Evolutionary conservation across 371 early-diverging fungal genomes (phyloP).

Genomic region (Rhizopus sp.): DNA sequence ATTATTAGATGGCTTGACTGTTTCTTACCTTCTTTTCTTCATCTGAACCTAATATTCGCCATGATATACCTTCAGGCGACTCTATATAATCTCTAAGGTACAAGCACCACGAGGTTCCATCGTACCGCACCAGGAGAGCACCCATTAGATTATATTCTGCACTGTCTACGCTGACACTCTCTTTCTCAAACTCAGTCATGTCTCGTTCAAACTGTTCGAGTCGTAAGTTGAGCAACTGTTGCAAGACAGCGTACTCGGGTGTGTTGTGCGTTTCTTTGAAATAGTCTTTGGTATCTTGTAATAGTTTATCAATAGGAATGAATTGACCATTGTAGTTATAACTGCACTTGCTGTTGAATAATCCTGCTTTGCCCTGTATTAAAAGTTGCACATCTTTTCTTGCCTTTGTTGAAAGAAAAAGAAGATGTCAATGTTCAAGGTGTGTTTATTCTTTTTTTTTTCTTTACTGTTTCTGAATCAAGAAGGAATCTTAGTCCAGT

Average conservation of each 20-base stretch:
- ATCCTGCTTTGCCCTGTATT: constrained; percentile 7
- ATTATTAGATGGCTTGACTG: neutral
- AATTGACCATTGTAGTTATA: constrained; percentile 7
- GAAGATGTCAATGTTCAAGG: neutral
- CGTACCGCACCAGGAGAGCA: constrained; percentile 38
- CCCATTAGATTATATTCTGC: constrained; percentile 41
- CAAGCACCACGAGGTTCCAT: constrained; percentile 34
- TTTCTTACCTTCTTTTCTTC: constrained; percentile 14
- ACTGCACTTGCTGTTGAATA: constrained; percentile 14
- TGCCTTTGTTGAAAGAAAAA: constrained; percentile 12
- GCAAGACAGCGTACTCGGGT: neutral
- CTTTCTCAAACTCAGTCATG: constrained; percentile 6
- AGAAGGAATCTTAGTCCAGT: constrained; percentile 25
- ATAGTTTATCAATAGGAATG: constrained; percentile 16
- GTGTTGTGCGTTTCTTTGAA: constrained; percentile 6
- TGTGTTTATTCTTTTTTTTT: neutral
- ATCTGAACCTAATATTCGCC: constrained; percentile 31
- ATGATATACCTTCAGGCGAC: constrained; percentile 27
- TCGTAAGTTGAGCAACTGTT: constrained; percentile 19
- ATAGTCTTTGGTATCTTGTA: constrained; percentile 20
- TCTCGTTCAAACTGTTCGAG: constrained; percentile 23
- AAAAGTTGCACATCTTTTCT: constrained; percentile 14
- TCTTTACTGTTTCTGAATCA: constrained; percentile 20
- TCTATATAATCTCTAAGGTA: constrained; percentile 44
- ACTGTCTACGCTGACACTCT: constrained; percentile 11